Base-by-base conservation (phyloP, 2,329 filamentous ascomycete genomes). In the Cytospora piceae region DNA sequence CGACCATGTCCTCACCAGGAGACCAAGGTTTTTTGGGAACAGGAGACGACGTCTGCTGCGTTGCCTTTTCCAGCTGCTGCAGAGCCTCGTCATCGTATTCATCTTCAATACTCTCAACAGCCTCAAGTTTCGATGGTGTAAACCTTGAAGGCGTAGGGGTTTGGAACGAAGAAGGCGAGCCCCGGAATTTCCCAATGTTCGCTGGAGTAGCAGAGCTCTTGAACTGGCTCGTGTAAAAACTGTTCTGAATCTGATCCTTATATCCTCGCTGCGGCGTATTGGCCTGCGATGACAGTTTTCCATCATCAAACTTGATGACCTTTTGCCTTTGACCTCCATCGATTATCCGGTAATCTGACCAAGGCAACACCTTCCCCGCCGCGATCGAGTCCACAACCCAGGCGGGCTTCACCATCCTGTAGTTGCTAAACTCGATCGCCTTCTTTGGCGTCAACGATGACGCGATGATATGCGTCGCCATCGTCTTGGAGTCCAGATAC, bases 381-480 rank as follows among this genome's bases (percentile, higher is more conserved):
- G 87, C 83, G 55, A 98, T 87, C 68, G 94, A 97, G 71, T 99
- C 94, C 17, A 93, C 89, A 3, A 99, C 86, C 95, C 95, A 99
- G 24, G 92, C 89, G 0, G 95, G 95, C 76, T 95, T 97, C 59
- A 97, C 95, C 46, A 99, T 92, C 55, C 94, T 88, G 76, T 98
- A 97, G 69, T 87, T 88, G 62, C 83, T 85, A 73, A 96, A 97
- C 70, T 99, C 95, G 62, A 94, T 87, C 32, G 88, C 88, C 77
- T 99, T 99, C 79, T 97, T 98, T 0, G 93, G 94, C 0, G 95
- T 95, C 27, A 99, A 81, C 61, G 87, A 90, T 61, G 93, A 94
- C 4, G 94, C 94, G 71, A 99, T 93, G 70, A 99, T 97, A 75
- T 99, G 94, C 0, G 96, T 99, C 0, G 93, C 94, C 75, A 91